Evolutionary conservation across 106 monocot genomes (phyloP).

Genomic region (Platanthera zijinensis): DNA sequence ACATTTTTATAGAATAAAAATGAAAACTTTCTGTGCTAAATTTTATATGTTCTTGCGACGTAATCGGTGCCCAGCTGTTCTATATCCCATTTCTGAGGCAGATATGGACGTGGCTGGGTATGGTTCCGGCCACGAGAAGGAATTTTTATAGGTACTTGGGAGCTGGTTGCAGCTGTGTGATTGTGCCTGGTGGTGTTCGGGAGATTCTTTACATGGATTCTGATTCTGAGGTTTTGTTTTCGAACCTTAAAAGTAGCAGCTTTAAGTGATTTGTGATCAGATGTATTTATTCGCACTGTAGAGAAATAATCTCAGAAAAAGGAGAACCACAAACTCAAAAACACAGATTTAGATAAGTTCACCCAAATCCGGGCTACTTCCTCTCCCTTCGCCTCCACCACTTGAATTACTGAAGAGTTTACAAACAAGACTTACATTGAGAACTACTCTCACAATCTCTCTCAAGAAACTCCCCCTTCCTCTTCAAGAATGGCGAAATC

Average conservation of each 20-base stretch:
- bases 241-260: background rate
- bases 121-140: slow-evolving; percentile 24
- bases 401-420: too few species aligned
- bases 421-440: too few species aligned
- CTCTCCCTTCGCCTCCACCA: too few species aligned
- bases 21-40: background rate
- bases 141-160: slow-evolving; percentile 25
- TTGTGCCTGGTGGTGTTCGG: slow-evolving; percentile 34
- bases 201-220: slow-evolving; percentile 36
- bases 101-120: slow-evolving; percentile 40
- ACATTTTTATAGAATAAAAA: background rate
- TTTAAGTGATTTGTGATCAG: background rate
- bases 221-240: slow-evolving; percentile 28
- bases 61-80: slow-evolving; percentile 17
- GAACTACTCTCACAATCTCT: too few species aligned
- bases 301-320: background rate
- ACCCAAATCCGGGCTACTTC: too few species aligned
- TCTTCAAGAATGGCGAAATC: too few species aligned
- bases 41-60: background rate
- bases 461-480: too few species aligned
- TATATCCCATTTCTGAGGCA: slow-evolving; percentile 34
- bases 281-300: too few species aligned
- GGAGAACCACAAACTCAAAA: too few species aligned
- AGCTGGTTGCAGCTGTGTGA: slow-evolving; percentile 35
- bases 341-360: too few species aligned